A percentile compares a stretch with the other conserved stretches of the same genome.
These are phyloP conservation scores for Penicillium concentricum DNA, from an alignment of 2,329 filamentous ascomycete species.

Conservation along the genomic window DNA sequence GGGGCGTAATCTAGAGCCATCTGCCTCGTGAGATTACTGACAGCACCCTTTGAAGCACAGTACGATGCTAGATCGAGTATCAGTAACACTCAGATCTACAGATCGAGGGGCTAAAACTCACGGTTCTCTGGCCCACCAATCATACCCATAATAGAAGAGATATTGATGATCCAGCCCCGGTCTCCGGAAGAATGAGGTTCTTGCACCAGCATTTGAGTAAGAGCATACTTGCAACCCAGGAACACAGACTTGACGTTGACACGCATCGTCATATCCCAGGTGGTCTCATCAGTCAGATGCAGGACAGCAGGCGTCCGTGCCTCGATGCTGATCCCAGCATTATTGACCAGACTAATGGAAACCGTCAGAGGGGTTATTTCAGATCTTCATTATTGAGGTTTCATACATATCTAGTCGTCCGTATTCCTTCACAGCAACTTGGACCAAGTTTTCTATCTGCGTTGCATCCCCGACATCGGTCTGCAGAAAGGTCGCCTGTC, in stretches of 20 bases:
- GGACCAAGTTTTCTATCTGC: slow-evolving; percentile 41
- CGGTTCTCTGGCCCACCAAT: slow-evolving; percentile 26
- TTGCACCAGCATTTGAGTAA: slow-evolving; percentile 42
- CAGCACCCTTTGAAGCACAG: slow-evolving; percentile 51
- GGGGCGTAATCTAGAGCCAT: slow-evolving; percentile 52
- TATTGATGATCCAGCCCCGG: slow-evolving; percentile 39
- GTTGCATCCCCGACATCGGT: slow-evolving; percentile 43
- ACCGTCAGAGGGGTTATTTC: background rate
- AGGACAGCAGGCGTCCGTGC: slow-evolving; percentile 35
- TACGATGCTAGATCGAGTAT: slow-evolving; percentile 36
- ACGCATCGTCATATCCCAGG: slow-evolving; percentile 45
- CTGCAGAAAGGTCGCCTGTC: slow-evolving; percentile 44
- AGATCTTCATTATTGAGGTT: background rate
- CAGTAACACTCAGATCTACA: background rate
- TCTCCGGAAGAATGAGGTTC: slow-evolving; percentile 34
- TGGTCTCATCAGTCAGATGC: slow-evolving; percentile 48
- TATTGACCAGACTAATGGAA: slow-evolving; percentile 45
- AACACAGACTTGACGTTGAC: slow-evolving; percentile 44
- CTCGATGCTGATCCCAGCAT: slow-evolving; percentile 51
- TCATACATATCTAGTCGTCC: slow-evolving; percentile 48
- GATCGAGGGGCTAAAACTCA: background rate
- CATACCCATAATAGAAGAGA: slow-evolving; percentile 33
- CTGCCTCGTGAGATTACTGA: slow-evolving; percentile 50
- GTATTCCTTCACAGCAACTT: slow-evolving; percentile 34
- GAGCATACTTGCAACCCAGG: slow-evolving; percentile 43